Evolutionary conservation across 1,284 basidiomycete genomes (phyloP).

Genomic region (Stereum hirsutum): DNA sequence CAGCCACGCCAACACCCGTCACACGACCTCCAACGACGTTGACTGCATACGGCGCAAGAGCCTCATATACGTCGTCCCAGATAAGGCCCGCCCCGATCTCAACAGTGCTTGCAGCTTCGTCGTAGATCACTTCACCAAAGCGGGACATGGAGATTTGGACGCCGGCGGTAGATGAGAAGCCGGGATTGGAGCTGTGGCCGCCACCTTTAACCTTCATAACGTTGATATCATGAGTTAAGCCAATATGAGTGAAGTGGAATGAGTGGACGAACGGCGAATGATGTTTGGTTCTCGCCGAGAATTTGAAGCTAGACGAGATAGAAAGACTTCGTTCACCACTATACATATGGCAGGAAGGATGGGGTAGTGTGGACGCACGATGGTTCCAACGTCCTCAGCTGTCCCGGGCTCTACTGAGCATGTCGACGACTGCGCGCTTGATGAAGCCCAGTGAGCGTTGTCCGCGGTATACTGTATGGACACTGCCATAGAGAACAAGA

Average conservation of each 20-base stretch:
- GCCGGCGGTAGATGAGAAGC: slow-evolving; percentile 21
- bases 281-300: slow-evolving; percentile 4
- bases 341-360: too few relatives aligned
- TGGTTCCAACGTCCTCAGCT: slow-evolving; percentile 32
- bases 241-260: neutral
- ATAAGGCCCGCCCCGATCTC: slow-evolving; percentile 17
- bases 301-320: slow-evolving; percentile 5
- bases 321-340: neutral
- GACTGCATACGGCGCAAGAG: slow-evolving; percentile 12
- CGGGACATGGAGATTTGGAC: slow-evolving; percentile 20
- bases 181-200: slow-evolving; percentile 11
- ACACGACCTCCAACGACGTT: slow-evolving; percentile 21
- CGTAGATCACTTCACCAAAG: slow-evolving; percentile 13
- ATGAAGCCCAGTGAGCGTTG: slow-evolving; percentile 34
- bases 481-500: too few relatives aligned
- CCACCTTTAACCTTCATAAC: slow-evolving; percentile 12
- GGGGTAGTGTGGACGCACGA: slow-evolving; percentile 19
- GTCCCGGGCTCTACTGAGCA: slow-evolving; percentile 47
- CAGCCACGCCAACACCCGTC: slow-evolving; percentile 18
- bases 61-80: slow-evolving; percentile 22
- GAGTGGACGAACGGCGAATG: slow-evolving; percentile 5
- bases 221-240: neutral
- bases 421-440: slow-evolving; percentile 29
- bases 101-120: slow-evolving; percentile 9
- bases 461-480: slow-evolving; percentile 25